phyloP scores from a whole-genome alignment of 306 rosid species.

The Trifolium dubium region DNA sequence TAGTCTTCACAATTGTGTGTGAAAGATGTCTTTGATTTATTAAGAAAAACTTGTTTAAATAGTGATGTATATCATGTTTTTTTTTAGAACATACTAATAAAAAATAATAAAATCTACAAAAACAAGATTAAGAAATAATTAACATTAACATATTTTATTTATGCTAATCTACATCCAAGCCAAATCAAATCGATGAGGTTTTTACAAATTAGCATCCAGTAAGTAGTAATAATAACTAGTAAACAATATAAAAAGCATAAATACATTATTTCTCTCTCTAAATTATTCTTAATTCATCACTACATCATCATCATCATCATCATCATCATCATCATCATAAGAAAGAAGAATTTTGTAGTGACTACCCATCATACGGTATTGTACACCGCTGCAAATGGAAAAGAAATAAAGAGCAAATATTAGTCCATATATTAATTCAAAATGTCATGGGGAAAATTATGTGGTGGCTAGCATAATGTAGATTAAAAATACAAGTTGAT shows the following conservation, averaged over 20 bases:
- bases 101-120: too few relatives aligned
- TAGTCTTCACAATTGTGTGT: too few relatives aligned
- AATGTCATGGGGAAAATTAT: neutral
- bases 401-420: neutral
- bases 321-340: neutral
- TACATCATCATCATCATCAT: neutral
- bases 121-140: neutral
- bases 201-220: neutral
- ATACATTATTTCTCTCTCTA: slow-evolving; percentile 1
- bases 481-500: neutral
- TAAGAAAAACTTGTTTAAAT: too few relatives aligned
- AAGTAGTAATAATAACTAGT: neutral
- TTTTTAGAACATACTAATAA: too few relatives aligned
- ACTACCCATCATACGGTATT: slow-evolving; percentile 3
- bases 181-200: neutral
- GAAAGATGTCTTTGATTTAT: too few relatives aligned
- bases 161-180: slow-evolving; percentile 5
- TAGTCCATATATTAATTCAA: neutral
- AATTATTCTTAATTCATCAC: neutral
- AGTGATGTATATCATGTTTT: too few relatives aligned
- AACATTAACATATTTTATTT: neutral
- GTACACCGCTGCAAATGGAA: slow-evolving; percentile 2
- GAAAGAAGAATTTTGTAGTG: neutral
- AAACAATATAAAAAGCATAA: neutral
- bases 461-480: neutral